Evolutionary conservation across 1,139 yeast species (phyloP), one percentile per base, ranked within the genome.

Genomic region (Lodderomyces orthopsilosis): DNA sequence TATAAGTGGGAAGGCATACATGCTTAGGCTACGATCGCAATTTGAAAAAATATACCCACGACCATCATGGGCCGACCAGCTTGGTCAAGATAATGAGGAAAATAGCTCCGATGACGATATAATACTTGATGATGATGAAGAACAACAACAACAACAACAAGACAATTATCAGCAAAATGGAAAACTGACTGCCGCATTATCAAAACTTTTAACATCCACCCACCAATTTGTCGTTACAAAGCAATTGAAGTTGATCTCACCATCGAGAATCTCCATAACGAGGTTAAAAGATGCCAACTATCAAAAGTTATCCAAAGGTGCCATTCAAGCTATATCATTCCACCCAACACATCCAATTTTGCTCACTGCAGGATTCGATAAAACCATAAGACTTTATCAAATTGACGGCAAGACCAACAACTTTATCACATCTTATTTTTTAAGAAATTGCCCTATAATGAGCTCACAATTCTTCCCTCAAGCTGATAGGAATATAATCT

Each of bases 351-450:
- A 87, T 56, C 96, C 98, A 23, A 67, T 94, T 36, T 66, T 93
- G 39, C 66, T 93, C 47, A 86, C 96, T 0, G 95, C 94, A 47
- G 99, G 99, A 21, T 90, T 85, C 58, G 99, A 94, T 61, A 78
- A 89, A 55, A 86, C 97, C 0, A 62, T 93, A 46, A 74, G 98
- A 55, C 71, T 94, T 22, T 93, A 83, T 61, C 95, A 93, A 57
- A 80, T 91, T 46, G 98, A 93, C 60, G 98, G 98, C n/a, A 87
- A 85, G 58, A 61, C 68, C 46, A 94, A 94, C 60, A 82, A 81
- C 44, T 66, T 90, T 39, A 94, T 91, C 14, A 84, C 96, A 2
- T 84, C 96, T 35, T 69, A 93, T 50, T 88, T 83, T 61, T 70
- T 93, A 46, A 79, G 83, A 46, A 83, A 86, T 51, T 77, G 89